Base-by-base conservation (phyloP, 1,284 basidiomycete species). In the Neolentinus lepideus region DNA sequence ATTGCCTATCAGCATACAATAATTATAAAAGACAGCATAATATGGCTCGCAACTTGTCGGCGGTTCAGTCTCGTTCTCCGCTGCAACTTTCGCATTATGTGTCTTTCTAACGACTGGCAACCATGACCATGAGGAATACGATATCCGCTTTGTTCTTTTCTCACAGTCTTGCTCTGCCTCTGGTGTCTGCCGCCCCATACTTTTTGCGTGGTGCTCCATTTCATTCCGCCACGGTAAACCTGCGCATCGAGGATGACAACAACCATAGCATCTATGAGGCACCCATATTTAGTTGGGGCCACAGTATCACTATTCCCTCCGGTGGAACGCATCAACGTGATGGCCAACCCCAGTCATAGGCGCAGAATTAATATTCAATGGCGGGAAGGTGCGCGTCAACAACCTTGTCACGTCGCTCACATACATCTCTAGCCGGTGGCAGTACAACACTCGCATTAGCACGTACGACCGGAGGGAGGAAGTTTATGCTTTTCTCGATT, bases 261-360 rank as follows among this genome's bases (percentile, higher is more conserved):
- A 55, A 60, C 2, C 25, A 35, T 19, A 76, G 73, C 2, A 71
- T 75, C 24, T 76, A 71, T 56, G 74, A 75, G 54, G 70, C 65
- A 1, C 51, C 56, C 1, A 59, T 77, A 29, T 54, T 67, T 53
- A 43, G 8, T 4, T 43, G 16, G 19, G 38, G 38, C 6, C 38
- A 43, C 38, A 43, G 70, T 51, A 65, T 76, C 14, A 70, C 70
- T 2, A 72, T 72, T 0, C 54, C 61, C 22, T 68, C 66, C 11
- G 72, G 70, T 8, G 74, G 69, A 2, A 71, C 60, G 10, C 71
- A 71, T 55, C 68, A 67, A 24, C 76, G 74, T 62, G 71, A 76
- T 60, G 74, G 60, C 60, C 3, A 70, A 74, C 52, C 29, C 29
- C 47, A n/a, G 12, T 21, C 6, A 50, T 50, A 21, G 21, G 9